Base-by-base conservation (phyloP, 1,284 basidiomycete species). In the Leccinum subspadiceum region DNA sequence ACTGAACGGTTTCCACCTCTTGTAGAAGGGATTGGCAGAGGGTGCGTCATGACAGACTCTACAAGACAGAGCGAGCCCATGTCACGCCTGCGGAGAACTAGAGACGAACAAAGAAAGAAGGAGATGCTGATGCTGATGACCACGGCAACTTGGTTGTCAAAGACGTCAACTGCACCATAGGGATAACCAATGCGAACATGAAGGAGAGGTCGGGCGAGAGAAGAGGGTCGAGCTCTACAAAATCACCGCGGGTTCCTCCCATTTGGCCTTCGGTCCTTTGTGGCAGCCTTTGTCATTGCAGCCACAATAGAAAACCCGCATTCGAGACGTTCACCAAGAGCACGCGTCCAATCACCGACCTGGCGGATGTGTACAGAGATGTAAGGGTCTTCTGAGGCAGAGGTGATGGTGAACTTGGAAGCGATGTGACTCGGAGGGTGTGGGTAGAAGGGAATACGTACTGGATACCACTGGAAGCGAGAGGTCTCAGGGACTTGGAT, bases 121-220 rank as follows among this genome's bases (percentile, higher is more conserved):
- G 7, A n/a, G 49, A 41, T 3, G 2, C 83, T 66, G 64, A 88
- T 92, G 64, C 92, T 93, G 63, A 96, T 82, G 57, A 96, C 80
- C 17, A 96, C 81, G 52, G 92, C 93, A 58, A 94, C 91, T 70
- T 96, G 90, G 58, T 83, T 83, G 53, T 85, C 82, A 74, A 95
- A 95, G 29, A 95, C 93, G 70, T 95, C 93, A 73, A 94, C 92
- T 26, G 93, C 91, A 67, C 93, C 93, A 68, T 91, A 93, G 1
- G 90, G 91, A 53, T 92, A 93, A 70, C 95, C 93, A 65, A 95
- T 89, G 56, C 90, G 80, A 31, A 95, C 81, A n/a, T 70, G 66
- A 26, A 93, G 93, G 56, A 95, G 81, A 22, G 79, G 70, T 48
- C 80, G 78, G 26, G 80, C 73, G 31, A 74, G 68, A 50, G 73